Evolutionary conservation across 768 basidiomycete genomes (phyloP), one percentile per base, ranked within the genome.

Genomic region (Termitomyces sp.): DNA sequence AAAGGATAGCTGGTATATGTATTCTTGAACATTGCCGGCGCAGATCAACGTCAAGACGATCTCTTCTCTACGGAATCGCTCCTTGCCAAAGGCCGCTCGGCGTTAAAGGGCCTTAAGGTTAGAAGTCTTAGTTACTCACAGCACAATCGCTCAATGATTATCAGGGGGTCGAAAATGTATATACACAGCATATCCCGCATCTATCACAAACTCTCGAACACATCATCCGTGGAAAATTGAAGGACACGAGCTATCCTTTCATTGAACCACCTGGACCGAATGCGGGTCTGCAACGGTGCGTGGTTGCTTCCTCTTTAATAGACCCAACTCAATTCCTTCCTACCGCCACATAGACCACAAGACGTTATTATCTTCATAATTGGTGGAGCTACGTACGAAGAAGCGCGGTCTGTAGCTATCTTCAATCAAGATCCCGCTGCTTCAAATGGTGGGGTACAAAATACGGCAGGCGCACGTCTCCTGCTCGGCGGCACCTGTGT

Each of bases 151-250:
- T 38, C 9, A 36, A 40, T 44, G 32, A 12, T n/a, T 6, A 61
- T 4, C 56, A 95, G 92, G 97, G 97, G 2, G 96, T 98, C 4
- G 97, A 99, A 73, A 99, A 99, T 66, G 95, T 98, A 16, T 99
- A 98, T 69, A 99, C 94, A 56, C 97, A 98, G 64, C 97, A 98
- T 65, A 87, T 86, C 16, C 97, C 97, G 7, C 94, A 95, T 71
- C 77, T 99, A 6, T 86, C 90, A 1, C 89, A 97, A 67, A 98
- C 96, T 2, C 73, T 98, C 16, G 97, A 99, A 65, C 81, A 90
- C 53, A 73, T 99, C 4, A 82, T 95, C 66, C 92, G 85, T 68
- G 95, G 94, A 10, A 80, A 88, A 54, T 72, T 99, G 58, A 86
- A 84, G 64, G 97, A 99, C 62, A 80, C 86, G 3, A 94, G 85